A percentile compares a stretch with the other conserved stretches of the same genome.
Evolutionary conservation across 306 rosid genomes (phyloP).

Genomic region (Oxytropis ochrocephala): DNA sequence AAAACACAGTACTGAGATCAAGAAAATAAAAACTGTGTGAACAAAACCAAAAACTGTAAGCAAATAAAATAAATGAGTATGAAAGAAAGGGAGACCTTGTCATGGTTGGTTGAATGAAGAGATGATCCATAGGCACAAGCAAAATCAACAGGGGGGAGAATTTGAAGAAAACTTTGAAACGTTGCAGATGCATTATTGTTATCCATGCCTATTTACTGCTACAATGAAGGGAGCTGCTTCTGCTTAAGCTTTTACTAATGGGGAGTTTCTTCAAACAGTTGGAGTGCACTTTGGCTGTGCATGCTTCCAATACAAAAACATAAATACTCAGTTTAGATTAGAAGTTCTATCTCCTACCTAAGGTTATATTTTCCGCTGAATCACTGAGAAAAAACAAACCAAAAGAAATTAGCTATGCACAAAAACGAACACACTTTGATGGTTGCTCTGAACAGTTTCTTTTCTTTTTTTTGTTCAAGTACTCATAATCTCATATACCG

Average conservation of each 20-base stretch:
- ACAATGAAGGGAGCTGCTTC: background rate
- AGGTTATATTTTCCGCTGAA: too few relatives aligned
- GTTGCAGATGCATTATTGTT: constrained; percentile 6
- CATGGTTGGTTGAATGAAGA: constrained; percentile 40
- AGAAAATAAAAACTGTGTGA: background rate
- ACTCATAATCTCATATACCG: too few relatives aligned
- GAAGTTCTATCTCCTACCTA: too few relatives aligned
- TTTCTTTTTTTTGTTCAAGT: too few relatives aligned
- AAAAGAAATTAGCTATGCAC: background rate
- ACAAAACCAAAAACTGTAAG: background rate
- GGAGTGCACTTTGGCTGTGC: background rate
- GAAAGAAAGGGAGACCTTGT: constrained; percentile 28
- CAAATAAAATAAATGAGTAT: background rate
- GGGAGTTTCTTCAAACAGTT: constrained; percentile 33
- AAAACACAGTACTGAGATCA: constrained; percentile 5
- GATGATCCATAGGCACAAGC: constrained; percentile 51
- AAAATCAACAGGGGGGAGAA: constrained; percentile 49
- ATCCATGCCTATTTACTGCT: constrained; percentile 17
- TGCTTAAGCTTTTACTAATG: background rate
- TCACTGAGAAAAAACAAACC: background rate
- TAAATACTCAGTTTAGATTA: too few relatives aligned
- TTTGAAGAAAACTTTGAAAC: constrained; percentile 27
- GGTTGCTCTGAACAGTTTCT: too few relatives aligned
- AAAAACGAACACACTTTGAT: background rate
- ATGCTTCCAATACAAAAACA: too few relatives aligned